Percentiles rank a stretch among this genome's conserved stretches.
These are phyloP conservation scores for Aspergillus luchuensis DNA, from an alignment of 2,329 filamentous ascomycete species.

Conservation along the genomic window DNA sequence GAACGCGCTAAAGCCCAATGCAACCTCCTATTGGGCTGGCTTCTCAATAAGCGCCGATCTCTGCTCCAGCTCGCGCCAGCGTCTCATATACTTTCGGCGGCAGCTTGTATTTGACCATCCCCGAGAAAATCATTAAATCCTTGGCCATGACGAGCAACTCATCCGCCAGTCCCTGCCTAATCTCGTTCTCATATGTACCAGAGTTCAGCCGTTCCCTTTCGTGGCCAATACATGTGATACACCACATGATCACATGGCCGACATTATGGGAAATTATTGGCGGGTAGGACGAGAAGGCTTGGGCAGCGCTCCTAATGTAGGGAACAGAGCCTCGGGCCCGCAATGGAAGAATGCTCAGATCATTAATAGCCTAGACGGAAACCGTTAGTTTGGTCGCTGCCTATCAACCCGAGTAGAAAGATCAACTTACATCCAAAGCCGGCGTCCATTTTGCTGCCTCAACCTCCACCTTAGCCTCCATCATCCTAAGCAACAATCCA, in stretches of 20 bases:
- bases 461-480: conserved; percentile 61
- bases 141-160: conserved; percentile 77
- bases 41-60: conserved; percentile 52
- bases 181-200: conserved; percentile 67
- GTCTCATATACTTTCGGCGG: conserved; percentile 86
- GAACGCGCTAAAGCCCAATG: background rate
- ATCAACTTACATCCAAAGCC: conserved; percentile 63
- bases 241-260: conserved; percentile 91
- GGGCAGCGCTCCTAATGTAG: conserved; percentile 75
- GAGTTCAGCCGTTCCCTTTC: conserved; percentile 71
- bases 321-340: conserved; percentile 72
- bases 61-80: conserved; percentile 76
- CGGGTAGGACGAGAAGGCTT: conserved; percentile 76
- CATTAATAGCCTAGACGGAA: conserved; percentile 65
- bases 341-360: conserved; percentile 77
- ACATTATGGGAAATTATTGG: conserved; percentile 85
- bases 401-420: background rate
- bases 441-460: conserved; percentile 61
- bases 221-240: conserved; percentile 79
- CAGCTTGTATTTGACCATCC: conserved; percentile 87
- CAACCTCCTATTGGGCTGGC: background rate
- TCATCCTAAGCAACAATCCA: conserved; percentile 61
- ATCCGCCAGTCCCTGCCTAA: conserved; percentile 58
- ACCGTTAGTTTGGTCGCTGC: conserved; percentile 15
- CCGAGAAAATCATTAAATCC: conserved; percentile 91